These are phyloP conservation scores for Drechslerella dactyloides DNA, from an alignment of 2,329 filamentous ascomycete genomes.

Conservation along the genomic window DNA sequence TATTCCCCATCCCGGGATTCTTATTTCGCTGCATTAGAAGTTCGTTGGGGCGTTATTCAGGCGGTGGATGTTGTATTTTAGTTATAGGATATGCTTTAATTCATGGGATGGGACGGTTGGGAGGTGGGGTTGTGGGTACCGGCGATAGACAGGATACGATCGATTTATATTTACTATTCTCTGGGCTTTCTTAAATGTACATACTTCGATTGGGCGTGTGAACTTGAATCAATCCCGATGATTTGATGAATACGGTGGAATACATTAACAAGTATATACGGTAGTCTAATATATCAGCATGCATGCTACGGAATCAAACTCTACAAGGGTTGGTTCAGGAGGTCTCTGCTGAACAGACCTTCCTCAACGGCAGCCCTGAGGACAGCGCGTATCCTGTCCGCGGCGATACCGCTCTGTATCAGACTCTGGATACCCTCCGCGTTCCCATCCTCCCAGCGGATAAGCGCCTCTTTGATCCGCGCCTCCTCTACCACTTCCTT, in stretches of 20 bases:
- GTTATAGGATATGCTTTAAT: no score
- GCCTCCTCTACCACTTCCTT: constrained; percentile 51
- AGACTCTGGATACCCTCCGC: constrained; percentile 23
- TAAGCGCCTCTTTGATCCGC: constrained; percentile 51
- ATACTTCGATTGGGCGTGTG: no score
- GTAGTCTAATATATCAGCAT: no score
- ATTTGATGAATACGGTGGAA: no score
- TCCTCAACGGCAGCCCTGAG: constrained; percentile 52
- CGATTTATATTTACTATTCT: neutral
- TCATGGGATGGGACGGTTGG: no score
- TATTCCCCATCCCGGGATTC: no score
- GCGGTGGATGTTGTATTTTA: no score
- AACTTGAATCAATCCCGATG: no score
- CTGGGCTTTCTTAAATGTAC: neutral
- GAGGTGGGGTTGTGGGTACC: neutral
- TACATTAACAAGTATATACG: no score
- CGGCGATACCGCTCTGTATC: constrained; percentile 11
- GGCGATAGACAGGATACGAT: neutral
- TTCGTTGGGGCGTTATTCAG: no score
- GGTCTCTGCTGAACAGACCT: constrained; percentile 54
- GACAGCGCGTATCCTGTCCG: constrained; percentile 32
- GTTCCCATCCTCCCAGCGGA: constrained; percentile 51
- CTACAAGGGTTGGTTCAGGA: neutral
- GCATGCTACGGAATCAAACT: no score
- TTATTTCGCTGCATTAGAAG: no score